Evolutionary conservation across 306 rosid species (phyloP).

Genomic region (Cicer arietinum): DNA sequence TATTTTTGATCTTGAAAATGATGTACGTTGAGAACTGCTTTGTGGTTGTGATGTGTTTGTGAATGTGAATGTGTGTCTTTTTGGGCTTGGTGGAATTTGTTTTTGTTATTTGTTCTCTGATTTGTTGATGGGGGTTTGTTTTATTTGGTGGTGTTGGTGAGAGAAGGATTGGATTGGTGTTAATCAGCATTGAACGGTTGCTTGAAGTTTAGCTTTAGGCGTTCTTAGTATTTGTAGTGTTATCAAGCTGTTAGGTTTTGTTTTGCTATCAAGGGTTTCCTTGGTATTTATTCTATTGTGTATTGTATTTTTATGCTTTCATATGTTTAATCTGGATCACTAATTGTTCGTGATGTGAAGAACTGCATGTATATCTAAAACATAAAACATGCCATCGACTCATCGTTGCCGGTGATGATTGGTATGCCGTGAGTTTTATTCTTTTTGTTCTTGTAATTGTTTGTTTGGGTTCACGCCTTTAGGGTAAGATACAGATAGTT

Average conservation of each 20-base stretch:
- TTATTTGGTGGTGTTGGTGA: background rate
- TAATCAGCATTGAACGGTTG: conserved; percentile 20
- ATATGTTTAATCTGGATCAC: conserved; percentile 21
- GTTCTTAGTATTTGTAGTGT: conserved; percentile 30
- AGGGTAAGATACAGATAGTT: conserved; percentile 11
- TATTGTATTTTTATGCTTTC: background rate
- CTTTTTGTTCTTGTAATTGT: conserved; percentile 35
- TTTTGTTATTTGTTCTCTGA: conserved; percentile 15
- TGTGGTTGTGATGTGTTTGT: conserved; percentile 25
- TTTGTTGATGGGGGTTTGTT: conserved; percentile 38
- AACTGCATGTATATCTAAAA: background rate
- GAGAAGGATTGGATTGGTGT: background rate
- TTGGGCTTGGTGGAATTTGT: conserved; percentile 28
- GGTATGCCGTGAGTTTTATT: conserved; percentile 10
- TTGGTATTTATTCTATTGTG: background rate
- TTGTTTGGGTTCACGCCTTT: conserved; percentile 22
- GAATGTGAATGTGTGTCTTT: background rate
- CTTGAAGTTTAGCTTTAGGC: conserved; percentile 7
- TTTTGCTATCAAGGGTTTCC: conserved; percentile 21
- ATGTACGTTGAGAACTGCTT: conserved; percentile 38
- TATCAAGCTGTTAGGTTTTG: conserved; percentile 36
- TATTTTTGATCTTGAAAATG: conserved; percentile 40
- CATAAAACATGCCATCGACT: background rate
- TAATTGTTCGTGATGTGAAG: background rate
- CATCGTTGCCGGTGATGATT: background rate